Evolutionary conservation across 2,329 filamentous ascomycete genomes (phyloP).

Genomic region (Blumeria graminis): DNA sequence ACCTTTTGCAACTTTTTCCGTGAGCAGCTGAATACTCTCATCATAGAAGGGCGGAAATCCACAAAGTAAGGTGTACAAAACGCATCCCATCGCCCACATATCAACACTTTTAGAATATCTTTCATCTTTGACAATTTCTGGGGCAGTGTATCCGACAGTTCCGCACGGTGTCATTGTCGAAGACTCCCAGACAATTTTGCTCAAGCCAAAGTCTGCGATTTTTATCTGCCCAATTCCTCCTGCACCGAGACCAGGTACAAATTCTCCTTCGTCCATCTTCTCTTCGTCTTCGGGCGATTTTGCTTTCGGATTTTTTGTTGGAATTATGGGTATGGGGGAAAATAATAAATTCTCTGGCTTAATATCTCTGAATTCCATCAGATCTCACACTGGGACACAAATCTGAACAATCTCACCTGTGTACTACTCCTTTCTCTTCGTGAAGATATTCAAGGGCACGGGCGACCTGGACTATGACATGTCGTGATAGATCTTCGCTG

Average conservation of each 20-base stretch:
- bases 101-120: slow-evolving; percentile 96
- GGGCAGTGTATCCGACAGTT: slow-evolving; percentile 91
- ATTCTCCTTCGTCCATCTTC: slow-evolving; percentile 92
- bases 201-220: slow-evolving; percentile 92
- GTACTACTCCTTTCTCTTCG: slow-evolving; percentile 83
- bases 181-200: slow-evolving; percentile 94
- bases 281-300: slow-evolving; percentile 79
- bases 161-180: slow-evolving; percentile 99
- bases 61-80: slow-evolving; percentile 87
- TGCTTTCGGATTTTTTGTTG: slow-evolving; percentile 58
- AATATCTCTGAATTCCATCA: slow-evolving; percentile 44
- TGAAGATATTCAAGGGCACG: slow-evolving; percentile 83
- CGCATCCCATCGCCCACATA: slow-evolving; percentile 97
- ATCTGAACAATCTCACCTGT: slow-evolving; percentile 42
- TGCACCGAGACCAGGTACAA: slow-evolving; percentile 52
- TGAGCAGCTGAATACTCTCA: slow-evolving; percentile 88
- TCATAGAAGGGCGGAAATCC: slow-evolving; percentile 98
- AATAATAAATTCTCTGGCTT: slow-evolving; percentile 96
- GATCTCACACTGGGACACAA: neutral
- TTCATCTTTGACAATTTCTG: slow-evolving; percentile 97
- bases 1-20: slow-evolving; percentile 88
- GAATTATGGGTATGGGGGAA: slow-evolving; percentile 60
- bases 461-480: slow-evolving; percentile 90
- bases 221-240: slow-evolving; percentile 91
- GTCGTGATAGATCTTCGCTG: slow-evolving; percentile 80